These are phyloP conservation scores for Stachybotrys elegans DNA, from an alignment of 2,329 filamentous ascomycete species.

Conservation along the genomic window DNA sequence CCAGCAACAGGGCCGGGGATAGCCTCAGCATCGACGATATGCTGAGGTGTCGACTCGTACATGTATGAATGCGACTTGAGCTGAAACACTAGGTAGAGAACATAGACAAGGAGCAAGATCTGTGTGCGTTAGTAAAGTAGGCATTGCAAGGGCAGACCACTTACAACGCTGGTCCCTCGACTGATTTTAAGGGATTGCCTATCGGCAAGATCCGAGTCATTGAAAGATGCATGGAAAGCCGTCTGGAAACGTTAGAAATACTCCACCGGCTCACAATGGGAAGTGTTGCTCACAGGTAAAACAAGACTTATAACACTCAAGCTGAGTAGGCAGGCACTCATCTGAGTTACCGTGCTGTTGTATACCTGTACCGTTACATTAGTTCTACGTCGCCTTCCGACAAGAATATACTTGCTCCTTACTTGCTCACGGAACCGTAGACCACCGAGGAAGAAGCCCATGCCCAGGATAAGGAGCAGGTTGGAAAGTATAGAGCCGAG, in stretches of 20 bases:
- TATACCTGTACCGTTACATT: slow-evolving; percentile 57
- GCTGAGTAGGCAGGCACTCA: slow-evolving; percentile 90
- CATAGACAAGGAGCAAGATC: slow-evolving; percentile 76
- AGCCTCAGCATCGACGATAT: slow-evolving; percentile 87
- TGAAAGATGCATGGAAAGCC: slow-evolving; percentile 87
- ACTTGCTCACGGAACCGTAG: slow-evolving; percentile 83
- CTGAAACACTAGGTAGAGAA: slow-evolving; percentile 82
- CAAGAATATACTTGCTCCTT: slow-evolving; percentile 11
- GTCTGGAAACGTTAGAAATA: too few species aligned
- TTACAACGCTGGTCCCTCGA: slow-evolving; percentile 79
- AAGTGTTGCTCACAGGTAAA: slow-evolving; percentile 69
- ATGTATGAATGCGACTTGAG: slow-evolving; percentile 89
- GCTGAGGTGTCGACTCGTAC: slow-evolving; percentile 87
- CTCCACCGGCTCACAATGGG: too few species aligned
- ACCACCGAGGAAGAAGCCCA: slow-evolving; percentile 85
- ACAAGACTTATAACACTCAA: slow-evolving; percentile 85
- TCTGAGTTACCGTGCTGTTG: slow-evolving; percentile 92
- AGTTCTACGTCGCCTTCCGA: neutral
- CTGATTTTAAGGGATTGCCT: slow-evolving; percentile 74
- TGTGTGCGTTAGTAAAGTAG: slow-evolving; percentile 24
- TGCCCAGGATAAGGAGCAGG: slow-evolving; percentile 81
- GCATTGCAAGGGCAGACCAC: slow-evolving; percentile 22
- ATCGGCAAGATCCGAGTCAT: slow-evolving; percentile 56
- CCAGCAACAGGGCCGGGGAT: slow-evolving; percentile 79
- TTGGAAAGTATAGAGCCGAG: slow-evolving; percentile 88